These are phyloP conservation scores for Microcos paniculata DNA, from an alignment of 345 rosid species.

Conservation along the genomic window DNA sequence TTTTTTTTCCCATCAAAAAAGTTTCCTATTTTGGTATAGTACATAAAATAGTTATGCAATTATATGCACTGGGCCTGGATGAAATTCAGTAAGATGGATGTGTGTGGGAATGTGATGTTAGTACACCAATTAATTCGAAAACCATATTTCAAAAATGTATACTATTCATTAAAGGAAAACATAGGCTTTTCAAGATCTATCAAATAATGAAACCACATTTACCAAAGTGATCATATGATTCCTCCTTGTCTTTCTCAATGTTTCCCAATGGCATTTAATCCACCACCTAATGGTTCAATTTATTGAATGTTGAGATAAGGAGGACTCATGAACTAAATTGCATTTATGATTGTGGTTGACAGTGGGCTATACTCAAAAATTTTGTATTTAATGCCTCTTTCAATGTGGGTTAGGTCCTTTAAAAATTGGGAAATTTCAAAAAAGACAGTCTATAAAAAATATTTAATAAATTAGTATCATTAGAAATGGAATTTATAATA, in stretches of 20 bases:
- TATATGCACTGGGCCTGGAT: too few relatives aligned
- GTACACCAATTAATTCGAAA: not conserved
- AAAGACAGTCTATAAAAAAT: too few relatives aligned
- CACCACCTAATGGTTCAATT: slow-evolving; percentile 18
- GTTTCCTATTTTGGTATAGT: too few relatives aligned
- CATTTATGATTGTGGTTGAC: slow-evolving; percentile 33
- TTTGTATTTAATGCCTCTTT: slow-evolving; percentile 3
- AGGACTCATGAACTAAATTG: not conserved
- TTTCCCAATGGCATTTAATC: slow-evolving; percentile 25
- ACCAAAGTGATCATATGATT: not conserved
- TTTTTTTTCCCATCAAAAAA: too few relatives aligned
- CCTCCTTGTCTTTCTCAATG: slow-evolving; percentile 21
- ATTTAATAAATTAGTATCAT: too few relatives aligned
- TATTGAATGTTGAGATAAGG: slow-evolving; percentile 20
- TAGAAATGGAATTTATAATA: too few relatives aligned
- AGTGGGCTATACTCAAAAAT: slow-evolving; percentile 24
- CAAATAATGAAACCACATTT: not conserved
- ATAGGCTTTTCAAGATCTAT: not conserved
- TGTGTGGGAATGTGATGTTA: not conserved
- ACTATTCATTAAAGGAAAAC: not conserved
- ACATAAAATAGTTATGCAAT: too few relatives aligned
- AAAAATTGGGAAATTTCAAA: too few relatives aligned
- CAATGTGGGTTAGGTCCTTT: not conserved
- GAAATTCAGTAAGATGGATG: not conserved
- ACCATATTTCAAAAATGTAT: not conserved